Base-by-base conservation (phyloP, 805 yeast species). In the Metschnikowia cerradonensis region DNA sequence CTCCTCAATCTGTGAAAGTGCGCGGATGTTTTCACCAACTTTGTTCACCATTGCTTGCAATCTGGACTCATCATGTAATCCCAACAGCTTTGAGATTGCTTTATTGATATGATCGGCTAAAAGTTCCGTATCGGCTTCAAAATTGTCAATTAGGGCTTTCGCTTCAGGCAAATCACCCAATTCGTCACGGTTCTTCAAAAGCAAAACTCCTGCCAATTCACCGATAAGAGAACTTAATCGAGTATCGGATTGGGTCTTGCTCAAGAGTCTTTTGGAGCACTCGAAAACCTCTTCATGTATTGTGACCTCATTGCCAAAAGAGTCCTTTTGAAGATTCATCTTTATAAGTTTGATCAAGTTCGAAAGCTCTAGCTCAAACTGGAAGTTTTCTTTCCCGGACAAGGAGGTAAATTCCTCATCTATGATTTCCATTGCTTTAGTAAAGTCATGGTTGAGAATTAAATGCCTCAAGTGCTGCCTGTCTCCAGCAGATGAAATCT, bases 1-100 rank as follows among this genome's bases (percentile, higher is more conserved):
- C 33, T 65, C 67, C 52, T 73, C 76, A 49, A 62, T 56, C 42
- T 61, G 61, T 35, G 63, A 56, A 38, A 73, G 64, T 15, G 49
- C 50, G 15, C 50, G 60, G 45, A 73, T 65, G 55, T 72, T 71
- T 3, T 54, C 50, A 48, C 65, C 63, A 13, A 70, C 73, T 32
- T 59, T 59, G 17, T 59, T 59, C 33, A 72, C 58, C 40, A 71
- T 66, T 8, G 47, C 47, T 53, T 73, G 74, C 43, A 73, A 57
- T 32, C 64, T 65, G 2, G 75, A 70, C 20, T 48, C 55, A 10
- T 58, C 54, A 15, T 55, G 58, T 45, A 65, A 63, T 44, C 71
- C 70, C 14, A 68, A 64, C 10, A 57, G 56, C 11, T 56, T 55
- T 17, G 55, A 53, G 5, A 71, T 52, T 5, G 52, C 52, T 38